Percentiles rank a stretch among this genome's conserved stretches.
phyloP scores from a whole-genome alignment of 768 basidiomycete species.

The Saitozyma sp. region DNA sequence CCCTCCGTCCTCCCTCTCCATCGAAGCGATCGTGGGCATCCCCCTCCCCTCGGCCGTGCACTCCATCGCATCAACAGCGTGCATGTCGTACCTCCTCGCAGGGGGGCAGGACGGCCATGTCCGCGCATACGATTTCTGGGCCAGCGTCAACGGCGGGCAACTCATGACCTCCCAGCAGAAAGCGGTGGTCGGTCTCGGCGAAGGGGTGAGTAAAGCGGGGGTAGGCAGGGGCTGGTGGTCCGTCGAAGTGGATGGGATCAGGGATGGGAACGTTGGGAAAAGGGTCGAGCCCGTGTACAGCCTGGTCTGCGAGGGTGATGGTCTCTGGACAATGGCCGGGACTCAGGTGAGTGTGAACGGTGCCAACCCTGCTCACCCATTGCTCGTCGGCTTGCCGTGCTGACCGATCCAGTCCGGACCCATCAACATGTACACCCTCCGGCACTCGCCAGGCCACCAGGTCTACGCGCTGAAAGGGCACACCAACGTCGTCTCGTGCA shows the following conservation, averaged over 20 bases:
- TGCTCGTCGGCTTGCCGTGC: background rate
- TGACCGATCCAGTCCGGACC: conserved; percentile 66
- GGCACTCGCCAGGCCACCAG: conserved; percentile 83
- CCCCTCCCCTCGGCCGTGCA: conserved; percentile 86
- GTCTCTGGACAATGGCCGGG: conserved; percentile 86
- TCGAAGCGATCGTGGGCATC: conserved; percentile 88
- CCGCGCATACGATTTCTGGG: conserved; percentile 85
- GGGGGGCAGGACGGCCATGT: conserved; percentile 93
- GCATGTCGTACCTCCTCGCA: conserved; percentile 84
- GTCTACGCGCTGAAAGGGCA: conserved; percentile 74
- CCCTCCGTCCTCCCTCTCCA: conserved; percentile 65
- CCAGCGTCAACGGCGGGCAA: conserved; percentile 80
- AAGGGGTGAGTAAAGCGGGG: conserved; percentile 86
- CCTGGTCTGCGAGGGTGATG: conserved; percentile 86
- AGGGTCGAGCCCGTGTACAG: conserved; percentile 72
- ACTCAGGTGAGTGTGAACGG: conserved; percentile 66
- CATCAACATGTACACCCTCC: conserved; percentile 87
- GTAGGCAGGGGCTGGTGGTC: conserved; percentile 90
- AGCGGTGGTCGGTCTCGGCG: conserved; percentile 84
- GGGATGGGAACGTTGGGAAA: conserved; percentile 15
- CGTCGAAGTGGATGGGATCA: conserved; percentile 55
- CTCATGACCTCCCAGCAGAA: conserved; percentile 85
- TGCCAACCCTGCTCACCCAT: background rate
- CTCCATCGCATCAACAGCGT: conserved; percentile 78
- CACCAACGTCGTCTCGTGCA: conserved; percentile 70